Base-by-base conservation (phyloP, 2,329 filamentous ascomycete species). In the Pseudogymnoascus sp. region DNA sequence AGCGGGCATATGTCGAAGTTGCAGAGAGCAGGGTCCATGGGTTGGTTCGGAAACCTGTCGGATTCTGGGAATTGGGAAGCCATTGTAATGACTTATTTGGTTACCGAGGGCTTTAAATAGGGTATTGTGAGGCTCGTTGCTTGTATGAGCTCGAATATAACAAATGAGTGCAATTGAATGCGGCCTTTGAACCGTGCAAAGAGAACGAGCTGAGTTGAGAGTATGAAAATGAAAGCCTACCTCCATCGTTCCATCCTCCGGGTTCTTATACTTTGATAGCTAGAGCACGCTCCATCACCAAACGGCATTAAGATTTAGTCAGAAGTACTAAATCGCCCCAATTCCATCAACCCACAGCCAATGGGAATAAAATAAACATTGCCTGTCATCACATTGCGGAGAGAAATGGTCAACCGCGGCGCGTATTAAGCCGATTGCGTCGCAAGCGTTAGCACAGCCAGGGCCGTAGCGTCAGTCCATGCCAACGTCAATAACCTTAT, bases 1-100 rank as follows among this genome's bases (percentile, higher is more conserved):
- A 77, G 62, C 0, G 73, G 69, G 61, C 77, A 78, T 5, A 70
- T 74, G 1, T 69, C 67, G 31, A 75, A 51, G 8, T 73, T 76
- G 66, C 76, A 78, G 59, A 55, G 44, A n/a, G 44, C 9, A 5
- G n/a, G 27, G 27, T 55, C 44, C 27, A 55, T 33, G 6, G 44
- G 44, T 33, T 55, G 44, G n/a, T 55, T 48, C 6, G 42, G 42
- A 8, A 48, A 48, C 42, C 6, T 48, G 42, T 48, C 27, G 44
- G 44, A 33, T 55, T 55, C 44, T n/a, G 42, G 31, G 31, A 15
- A 39, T 3, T 12, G 2, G 15, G 33, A 59, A 25, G 58, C 58
- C 38, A 38, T 36, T n/a, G 21, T 3, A 31, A 3, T 25, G n/a
- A 9, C 44, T 55, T 55, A 10, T 55, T 48, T n/a, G 42, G 42